Evolutionary conservation across 2,329 filamentous ascomycete genomes (phyloP).

Genomic region (Hypoxylon sp.): DNA sequence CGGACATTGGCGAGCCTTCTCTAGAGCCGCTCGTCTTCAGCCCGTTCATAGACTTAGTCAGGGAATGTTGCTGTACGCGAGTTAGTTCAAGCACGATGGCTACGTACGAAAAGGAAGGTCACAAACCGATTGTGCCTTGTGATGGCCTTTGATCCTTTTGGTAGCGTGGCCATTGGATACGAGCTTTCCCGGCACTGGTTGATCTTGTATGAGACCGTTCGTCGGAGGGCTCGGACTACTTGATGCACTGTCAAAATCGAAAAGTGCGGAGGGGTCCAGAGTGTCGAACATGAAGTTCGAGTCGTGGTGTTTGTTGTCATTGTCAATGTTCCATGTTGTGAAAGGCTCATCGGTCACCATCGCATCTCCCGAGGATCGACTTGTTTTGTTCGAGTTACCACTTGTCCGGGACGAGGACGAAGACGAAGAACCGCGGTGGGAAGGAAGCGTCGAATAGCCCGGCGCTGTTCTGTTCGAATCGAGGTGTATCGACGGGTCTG

Average conservation of each 20-base stretch:
- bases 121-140: constrained; percentile 49
- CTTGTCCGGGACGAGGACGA: constrained; percentile 50
- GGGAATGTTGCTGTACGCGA: constrained; percentile 61
- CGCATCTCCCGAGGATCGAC: constrained; percentile 47
- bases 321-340: constrained; percentile 38
- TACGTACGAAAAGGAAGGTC: background rate
- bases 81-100: constrained; percentile 45
- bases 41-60: constrained; percentile 64
- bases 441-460: constrained; percentile 37
- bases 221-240: constrained; percentile 64
- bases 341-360: constrained; percentile 46
- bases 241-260: constrained; percentile 70
- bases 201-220: constrained; percentile 40
- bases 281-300: constrained; percentile 44
- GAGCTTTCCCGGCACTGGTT: constrained; percentile 24
- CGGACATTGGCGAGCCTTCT: constrained; percentile 67
- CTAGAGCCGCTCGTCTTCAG: constrained; percentile 61
- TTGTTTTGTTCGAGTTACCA: constrained; percentile 46
- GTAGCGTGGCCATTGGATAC: constrained; percentile 41
- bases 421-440: constrained; percentile 51
- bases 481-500: constrained; percentile 24
- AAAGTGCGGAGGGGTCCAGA: constrained; percentile 54
- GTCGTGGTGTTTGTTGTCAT: constrained; percentile 35
- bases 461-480: constrained; percentile 24
- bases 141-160: constrained; percentile 49